Percentiles rank a stretch among this genome's conserved stretches.
Evolutionary conservation across 768 basidiomycete species (phyloP).

Genomic region (Collybiopsis luxurians): DNA sequence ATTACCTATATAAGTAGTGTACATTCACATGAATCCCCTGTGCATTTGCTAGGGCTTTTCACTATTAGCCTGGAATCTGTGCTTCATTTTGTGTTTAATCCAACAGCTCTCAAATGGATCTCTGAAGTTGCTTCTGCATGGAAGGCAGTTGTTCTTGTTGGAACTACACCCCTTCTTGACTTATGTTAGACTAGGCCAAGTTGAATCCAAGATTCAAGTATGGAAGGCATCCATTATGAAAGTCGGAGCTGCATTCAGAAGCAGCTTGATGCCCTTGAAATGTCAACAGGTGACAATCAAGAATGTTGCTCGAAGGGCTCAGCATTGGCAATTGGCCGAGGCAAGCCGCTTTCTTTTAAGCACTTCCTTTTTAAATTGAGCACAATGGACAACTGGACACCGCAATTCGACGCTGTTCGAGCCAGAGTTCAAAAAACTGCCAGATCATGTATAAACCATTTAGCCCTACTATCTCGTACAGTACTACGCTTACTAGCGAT

Average conservation of each 20-base stretch:
- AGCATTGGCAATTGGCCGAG: conserved; percentile 49
- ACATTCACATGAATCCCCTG: no score
- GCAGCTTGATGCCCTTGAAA: conserved; percentile 44
- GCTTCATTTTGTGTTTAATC: no score
- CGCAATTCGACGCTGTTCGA: conserved; percentile 33
- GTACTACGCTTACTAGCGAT: no score
- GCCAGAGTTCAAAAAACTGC: neutral
- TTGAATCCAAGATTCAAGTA: conserved; percentile 52
- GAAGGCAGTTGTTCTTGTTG: conserved; percentile 58
- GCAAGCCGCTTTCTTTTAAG: conserved; percentile 41
- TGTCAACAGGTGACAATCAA: conserved; percentile 66
- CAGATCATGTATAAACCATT: no score
- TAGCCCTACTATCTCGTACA: no score
- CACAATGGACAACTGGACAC: conserved; percentile 59
- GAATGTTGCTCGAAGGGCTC: conserved; percentile 66
- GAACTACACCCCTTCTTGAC: conserved; percentile 28
- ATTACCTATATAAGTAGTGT: no score
- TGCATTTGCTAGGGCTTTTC: no score
- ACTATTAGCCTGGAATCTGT: no score
- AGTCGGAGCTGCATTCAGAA: conserved; percentile 32
- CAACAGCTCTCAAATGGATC: no score
- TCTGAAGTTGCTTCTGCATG: conserved; percentile 56
- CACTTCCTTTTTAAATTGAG: conserved; percentile 59
- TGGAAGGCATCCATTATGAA: conserved; percentile 61
- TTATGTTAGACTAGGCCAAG: conserved; percentile 40